Conservation (phyloP, 2,329 filamentous ascomycete species). For the Rutstroemia sp. region DNA sequence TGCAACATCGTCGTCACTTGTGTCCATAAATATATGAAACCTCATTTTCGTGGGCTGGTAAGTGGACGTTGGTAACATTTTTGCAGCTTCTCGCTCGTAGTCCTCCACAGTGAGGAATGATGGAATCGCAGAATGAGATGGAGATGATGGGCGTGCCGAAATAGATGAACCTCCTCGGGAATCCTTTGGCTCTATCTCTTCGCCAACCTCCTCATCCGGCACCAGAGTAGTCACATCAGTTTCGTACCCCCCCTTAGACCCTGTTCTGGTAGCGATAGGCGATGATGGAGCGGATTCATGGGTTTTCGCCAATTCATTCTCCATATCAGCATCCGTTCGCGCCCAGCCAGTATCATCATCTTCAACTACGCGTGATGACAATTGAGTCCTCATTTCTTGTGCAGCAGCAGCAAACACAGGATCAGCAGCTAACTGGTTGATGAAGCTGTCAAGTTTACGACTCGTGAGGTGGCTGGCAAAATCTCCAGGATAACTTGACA, state of each 20-base stretch:
- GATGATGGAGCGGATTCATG: slow-evolving; percentile 19
- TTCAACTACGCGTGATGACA: slow-evolving; percentile 65
- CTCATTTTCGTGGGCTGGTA: slow-evolving; percentile 72
- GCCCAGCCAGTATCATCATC: slow-evolving; percentile 94
- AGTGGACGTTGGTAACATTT: slow-evolving; percentile 62
- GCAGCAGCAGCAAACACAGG: slow-evolving; percentile 80
- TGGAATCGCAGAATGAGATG: slow-evolving; percentile 18
- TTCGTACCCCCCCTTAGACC: slow-evolving; percentile 9
- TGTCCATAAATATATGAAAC: slow-evolving; percentile 86
- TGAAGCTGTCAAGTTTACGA: slow-evolving; percentile 66
- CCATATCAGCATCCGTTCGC: slow-evolving; percentile 60
- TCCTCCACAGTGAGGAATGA: slow-evolving; percentile 62
- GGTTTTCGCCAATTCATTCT: slow-evolving; percentile 19
- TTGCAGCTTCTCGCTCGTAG: slow-evolving; percentile 71
- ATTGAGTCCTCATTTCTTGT: slow-evolving; percentile 72
- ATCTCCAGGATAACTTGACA: slow-evolving; percentile 83
- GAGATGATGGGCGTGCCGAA: slow-evolving; percentile 19
- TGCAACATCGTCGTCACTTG: slow-evolving; percentile 76
- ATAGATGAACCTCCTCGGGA: slow-evolving; percentile 19
- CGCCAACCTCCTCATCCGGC: slow-evolving; percentile 14
- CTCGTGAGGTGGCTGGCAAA: slow-evolving; percentile 75
- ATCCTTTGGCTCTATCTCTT: slow-evolving; percentile 21
- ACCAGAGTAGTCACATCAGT: not conserved
- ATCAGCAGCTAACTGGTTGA: slow-evolving; percentile 64
- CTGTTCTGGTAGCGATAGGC: slow-evolving; percentile 15